Conservation (phyloP, 495 filamentous ascomycete genomes). For the Penicillium bovifimosum region DNA sequence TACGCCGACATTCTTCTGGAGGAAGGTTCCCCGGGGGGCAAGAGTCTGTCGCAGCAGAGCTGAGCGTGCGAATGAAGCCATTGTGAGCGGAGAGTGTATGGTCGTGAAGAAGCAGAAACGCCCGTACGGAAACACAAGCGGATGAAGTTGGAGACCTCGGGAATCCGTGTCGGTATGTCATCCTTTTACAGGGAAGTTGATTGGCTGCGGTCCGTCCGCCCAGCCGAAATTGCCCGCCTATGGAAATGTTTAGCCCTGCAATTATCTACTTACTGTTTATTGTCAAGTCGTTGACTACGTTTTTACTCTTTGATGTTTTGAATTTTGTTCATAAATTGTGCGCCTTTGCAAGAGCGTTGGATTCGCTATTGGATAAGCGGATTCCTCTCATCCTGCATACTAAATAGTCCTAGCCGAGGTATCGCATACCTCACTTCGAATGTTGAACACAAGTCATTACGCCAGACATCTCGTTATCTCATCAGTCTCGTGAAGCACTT, state of each 20-base stretch:
- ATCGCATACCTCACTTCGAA: not conserved
- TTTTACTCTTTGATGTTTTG: not conserved
- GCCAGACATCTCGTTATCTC: conserved; percentile 11
- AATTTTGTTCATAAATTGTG: not conserved
- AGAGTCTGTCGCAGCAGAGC: conserved; percentile 37
- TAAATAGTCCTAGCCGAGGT: conserved; percentile 5
- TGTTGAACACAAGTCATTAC: conserved; percentile 7
- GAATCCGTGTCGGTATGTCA: conserved; percentile 43
- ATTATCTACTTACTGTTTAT: not conserved
- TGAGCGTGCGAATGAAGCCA: conserved; percentile 43
- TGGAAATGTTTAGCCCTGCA: conserved; percentile 23
- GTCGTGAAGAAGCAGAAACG: conserved; percentile 18
- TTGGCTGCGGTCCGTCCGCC: conserved; percentile 37
- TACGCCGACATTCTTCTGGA: conserved; percentile 36
- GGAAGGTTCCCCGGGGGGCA: conserved; percentile 34
- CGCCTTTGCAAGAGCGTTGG: not conserved
- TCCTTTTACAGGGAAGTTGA: conserved; percentile 36
- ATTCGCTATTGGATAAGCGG: not conserved
- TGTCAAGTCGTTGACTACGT: not conserved
- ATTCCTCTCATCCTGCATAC: not conserved
- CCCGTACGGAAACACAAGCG: conserved; percentile 23
- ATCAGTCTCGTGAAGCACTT: conserved; percentile 13
- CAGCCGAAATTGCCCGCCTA: conserved; percentile 43
- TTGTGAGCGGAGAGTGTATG: conserved; percentile 25
- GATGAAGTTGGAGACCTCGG: conserved; percentile 44